Evolutionary conservation across 1,139 yeast genomes (phyloP).

Genomic region (Kazachstania sp.): DNA sequence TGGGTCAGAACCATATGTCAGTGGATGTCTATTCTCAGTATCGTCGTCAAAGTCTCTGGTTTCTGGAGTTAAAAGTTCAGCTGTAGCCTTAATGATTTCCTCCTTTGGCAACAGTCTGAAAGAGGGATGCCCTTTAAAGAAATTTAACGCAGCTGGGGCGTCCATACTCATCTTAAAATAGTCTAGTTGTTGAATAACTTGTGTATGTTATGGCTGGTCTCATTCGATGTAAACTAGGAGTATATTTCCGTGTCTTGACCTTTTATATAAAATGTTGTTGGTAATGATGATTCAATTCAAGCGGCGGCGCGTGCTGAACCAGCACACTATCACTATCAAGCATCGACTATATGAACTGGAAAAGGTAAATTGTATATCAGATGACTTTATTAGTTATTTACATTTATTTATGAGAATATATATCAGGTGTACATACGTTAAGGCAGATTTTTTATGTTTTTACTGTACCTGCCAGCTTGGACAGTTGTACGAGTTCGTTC

Average conservation of each 20-base stretch:
- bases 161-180: conserved; percentile 14
- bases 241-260: too few species aligned
- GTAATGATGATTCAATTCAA: not conserved
- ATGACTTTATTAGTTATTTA: too few species aligned
- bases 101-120: conserved; percentile 49
- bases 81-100: conserved; percentile 50
- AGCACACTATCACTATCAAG: too few species aligned
- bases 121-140: conserved; percentile 65
- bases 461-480: not conserved
- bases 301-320: too few species aligned
- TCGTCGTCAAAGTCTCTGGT: conserved; percentile 49
- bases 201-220: not conserved
- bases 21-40: conserved; percentile 61
- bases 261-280: not conserved
- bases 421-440: too few species aligned
- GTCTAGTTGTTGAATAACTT: not conserved
- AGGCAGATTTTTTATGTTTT: too few species aligned
- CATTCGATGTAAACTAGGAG: too few species aligned
- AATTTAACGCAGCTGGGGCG: conserved; percentile 26
- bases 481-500: not conserved
- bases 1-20: conserved; percentile 75
- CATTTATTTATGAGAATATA: too few species aligned
- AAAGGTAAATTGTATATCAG: too few species aligned
- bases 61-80: conserved; percentile 39
- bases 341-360: too few species aligned